Evolutionary conservation across 2,329 filamentous ascomycete genomes (phyloP).

Genomic region (Nothomitra cinnamomea): DNA sequence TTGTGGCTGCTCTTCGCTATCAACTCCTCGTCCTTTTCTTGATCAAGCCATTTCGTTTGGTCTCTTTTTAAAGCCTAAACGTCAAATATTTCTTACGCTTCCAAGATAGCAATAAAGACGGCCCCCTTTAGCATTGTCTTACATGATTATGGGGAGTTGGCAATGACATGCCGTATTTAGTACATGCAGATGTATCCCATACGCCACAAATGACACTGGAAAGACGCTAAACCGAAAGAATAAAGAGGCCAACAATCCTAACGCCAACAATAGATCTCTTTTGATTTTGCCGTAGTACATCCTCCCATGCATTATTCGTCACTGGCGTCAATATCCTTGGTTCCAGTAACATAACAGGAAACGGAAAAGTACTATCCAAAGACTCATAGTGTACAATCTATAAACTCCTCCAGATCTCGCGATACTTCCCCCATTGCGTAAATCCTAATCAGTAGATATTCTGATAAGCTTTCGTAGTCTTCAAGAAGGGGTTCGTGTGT

Average conservation of each 20-base stretch:
- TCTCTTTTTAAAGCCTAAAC: conserved; percentile 4
- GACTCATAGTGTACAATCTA: background rate
- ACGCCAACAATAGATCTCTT: too few species aligned
- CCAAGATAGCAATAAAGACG: conserved; percentile 1
- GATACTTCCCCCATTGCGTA: conserved; percentile 13
- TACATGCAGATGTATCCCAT: too few species aligned
- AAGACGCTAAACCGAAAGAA: too few species aligned
- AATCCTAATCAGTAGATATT: conserved; percentile 8
- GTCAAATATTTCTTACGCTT: conserved; percentile 2
- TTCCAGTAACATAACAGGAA: background rate
- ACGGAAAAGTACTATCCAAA: background rate
- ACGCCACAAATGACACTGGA: too few species aligned
- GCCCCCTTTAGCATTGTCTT: background rate
- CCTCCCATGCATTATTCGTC: background rate
- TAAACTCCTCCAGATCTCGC: conserved; percentile 13
- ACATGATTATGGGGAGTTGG: background rate
- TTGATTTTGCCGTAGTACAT: too few species aligned
- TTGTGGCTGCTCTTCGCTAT: conserved; percentile 2
- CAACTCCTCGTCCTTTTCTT: conserved; percentile 3
- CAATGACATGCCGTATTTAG: background rate
- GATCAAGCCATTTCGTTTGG: conserved; percentile 1
- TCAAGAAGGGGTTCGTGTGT: background rate
- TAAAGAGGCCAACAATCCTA: too few species aligned
- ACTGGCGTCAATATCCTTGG: background rate
- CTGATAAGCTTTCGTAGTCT: background rate